These are phyloP conservation scores for Phytophthora cactorum DNA, from an alignment of 352 stramenopile species.

Conservation along the genomic window DNA sequence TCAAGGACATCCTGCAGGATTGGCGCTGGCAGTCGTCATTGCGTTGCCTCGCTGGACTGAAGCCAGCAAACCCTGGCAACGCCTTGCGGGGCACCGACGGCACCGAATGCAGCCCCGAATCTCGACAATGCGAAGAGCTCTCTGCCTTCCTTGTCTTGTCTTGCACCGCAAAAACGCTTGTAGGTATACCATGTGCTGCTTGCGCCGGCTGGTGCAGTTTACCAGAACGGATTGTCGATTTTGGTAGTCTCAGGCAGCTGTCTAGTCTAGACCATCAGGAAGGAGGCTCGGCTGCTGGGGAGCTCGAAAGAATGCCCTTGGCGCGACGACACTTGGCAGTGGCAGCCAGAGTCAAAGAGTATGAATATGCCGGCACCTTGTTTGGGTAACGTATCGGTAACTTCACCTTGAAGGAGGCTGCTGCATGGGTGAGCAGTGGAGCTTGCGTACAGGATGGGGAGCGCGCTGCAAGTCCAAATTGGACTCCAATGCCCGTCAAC, in stretches of 20 bases:
- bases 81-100: neutral
- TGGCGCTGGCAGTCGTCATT: constrained; percentile 10
- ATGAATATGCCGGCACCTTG: no score
- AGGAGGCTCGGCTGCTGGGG: neutral
- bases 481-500: constrained; percentile 9
- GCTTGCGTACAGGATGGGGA: constrained; percentile 39
- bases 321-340: neutral
- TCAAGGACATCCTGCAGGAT: constrained; percentile 30
- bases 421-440: constrained; percentile 29
- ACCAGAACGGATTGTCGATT: constrained; percentile 35
- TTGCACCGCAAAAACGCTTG: constrained; percentile 10
- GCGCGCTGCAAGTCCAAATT: constrained; percentile 1
- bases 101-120: neutral
- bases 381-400: neutral
- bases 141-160: constrained; percentile 7
- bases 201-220: constrained; percentile 30
- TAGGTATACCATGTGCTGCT: constrained; percentile 21
- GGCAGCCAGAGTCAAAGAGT: neutral
- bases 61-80: constrained; percentile 34
- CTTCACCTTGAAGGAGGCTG: constrained; percentile 26
- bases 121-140: constrained; percentile 17
- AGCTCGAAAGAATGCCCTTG: constrained; percentile 24
- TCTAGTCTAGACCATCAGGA: constrained; percentile 16
- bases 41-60: constrained; percentile 16
- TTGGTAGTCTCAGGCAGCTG: constrained; percentile 41